Percentiles rank a stretch among this genome's conserved stretches.
These are phyloP conservation scores for Hypoxylon sp. DNA, from an alignment of 2,329 filamentous ascomycete genomes.

Conservation along the genomic window DNA sequence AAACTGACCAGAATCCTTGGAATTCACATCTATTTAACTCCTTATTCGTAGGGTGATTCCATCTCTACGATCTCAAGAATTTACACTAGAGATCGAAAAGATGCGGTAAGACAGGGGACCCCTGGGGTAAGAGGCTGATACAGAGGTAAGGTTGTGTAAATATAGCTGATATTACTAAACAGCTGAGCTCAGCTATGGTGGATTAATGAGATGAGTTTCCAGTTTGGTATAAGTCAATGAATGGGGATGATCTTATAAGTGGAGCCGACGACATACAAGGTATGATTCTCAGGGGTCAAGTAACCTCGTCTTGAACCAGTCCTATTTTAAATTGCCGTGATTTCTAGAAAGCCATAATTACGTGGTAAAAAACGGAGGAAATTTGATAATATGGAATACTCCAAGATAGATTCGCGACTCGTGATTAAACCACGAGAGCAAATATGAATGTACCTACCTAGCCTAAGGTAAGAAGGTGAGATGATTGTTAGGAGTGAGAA, in stretches of 20 bases:
- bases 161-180: slow-evolving; percentile 26
- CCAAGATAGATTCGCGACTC: not conserved
- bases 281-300: slow-evolving; percentile 1
- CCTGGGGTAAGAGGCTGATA: not conserved
- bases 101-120: not conserved
- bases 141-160: slow-evolving; percentile 13
- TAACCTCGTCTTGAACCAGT: not conserved
- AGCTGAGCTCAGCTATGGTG: slow-evolving; percentile 17
- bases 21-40: slow-evolving; percentile 16
- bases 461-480: too few relatives aligned
- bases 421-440: not conserved
- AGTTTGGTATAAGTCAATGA: not conserved
- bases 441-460: not conserved
- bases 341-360: not conserved
- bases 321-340: not conserved
- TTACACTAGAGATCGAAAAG: not conserved
- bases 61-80: not conserved
- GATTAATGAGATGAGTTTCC: not conserved
- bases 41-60: not conserved
- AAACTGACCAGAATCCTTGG: not conserved
- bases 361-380: not conserved
- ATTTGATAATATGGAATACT: not conserved
- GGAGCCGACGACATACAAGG: not conserved
- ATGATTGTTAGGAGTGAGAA: not conserved
- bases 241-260: not conserved